These are phyloP conservation scores for Calocera cornea DNA, from an alignment of 768 basidiomycete species.

Conservation along the genomic window DNA sequence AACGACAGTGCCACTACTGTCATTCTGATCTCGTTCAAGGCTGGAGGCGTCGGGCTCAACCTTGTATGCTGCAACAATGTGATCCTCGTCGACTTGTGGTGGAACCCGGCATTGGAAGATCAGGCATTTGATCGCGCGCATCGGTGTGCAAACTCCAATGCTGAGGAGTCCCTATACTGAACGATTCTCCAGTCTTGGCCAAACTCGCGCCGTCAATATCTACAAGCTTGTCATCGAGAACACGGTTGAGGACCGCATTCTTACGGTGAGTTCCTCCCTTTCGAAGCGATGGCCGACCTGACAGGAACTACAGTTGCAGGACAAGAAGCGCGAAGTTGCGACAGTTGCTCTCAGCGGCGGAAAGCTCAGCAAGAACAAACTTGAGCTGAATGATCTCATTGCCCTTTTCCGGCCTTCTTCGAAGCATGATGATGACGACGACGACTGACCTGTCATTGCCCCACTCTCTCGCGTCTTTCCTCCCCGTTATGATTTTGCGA, in stretches of 20 bases:
- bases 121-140: conserved; percentile 91
- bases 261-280: conserved; percentile 34
- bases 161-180: conserved; percentile 7
- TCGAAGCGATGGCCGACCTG: neutral
- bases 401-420: conserved; percentile 40
- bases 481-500: no score
- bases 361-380: conserved; percentile 64
- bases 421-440: neutral
- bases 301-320: conserved; percentile 52
- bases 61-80: conserved; percentile 89
- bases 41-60: conserved; percentile 84
- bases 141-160: conserved; percentile 26
- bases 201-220: conserved; percentile 73
- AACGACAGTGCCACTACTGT: conserved; percentile 44
- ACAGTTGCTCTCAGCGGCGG: conserved; percentile 76
- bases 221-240: conserved; percentile 77
- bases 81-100: conserved; percentile 87
- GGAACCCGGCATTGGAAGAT: conserved; percentile 85
- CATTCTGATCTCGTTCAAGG: conserved; percentile 93
- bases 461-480: no score
- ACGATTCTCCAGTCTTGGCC: conserved; percentile 43
- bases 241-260: conserved; percentile 79
- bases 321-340: conserved; percentile 76
- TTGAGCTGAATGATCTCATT: conserved; percentile 76
- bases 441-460: neutral